Percentiles rank a stretch among this genome's conserved stretches.
These are phyloP conservation scores for Fusarium sp. DNA, from an alignment of 2,329 filamentous ascomycete genomes.

Conservation along the genomic window DNA sequence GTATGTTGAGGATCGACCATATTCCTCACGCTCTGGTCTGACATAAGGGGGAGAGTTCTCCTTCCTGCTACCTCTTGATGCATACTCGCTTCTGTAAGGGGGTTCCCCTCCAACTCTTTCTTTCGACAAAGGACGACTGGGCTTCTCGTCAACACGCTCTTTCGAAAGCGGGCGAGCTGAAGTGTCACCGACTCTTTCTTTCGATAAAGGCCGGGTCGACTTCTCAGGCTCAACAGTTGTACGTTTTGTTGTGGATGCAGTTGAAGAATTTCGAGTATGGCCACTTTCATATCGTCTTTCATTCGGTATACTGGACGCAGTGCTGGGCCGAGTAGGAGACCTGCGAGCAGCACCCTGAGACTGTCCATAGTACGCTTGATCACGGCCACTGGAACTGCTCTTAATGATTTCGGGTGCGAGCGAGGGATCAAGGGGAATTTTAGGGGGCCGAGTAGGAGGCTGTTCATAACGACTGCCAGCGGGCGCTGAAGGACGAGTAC, in stretches of 20 bases:
- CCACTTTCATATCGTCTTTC: conserved; percentile 46
- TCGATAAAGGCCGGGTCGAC: conserved; percentile 48
- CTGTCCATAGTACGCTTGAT: conserved; percentile 54
- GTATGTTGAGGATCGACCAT: conserved; percentile 23
- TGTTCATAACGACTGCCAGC: conserved; percentile 50
- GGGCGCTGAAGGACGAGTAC: conserved; percentile 53
- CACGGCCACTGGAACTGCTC: conserved; percentile 56
- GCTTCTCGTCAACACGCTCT: conserved; percentile 46
- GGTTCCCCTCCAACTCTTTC: conserved; percentile 45
- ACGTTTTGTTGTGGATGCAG: conserved; percentile 47
- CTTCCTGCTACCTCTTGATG: conserved; percentile 46
- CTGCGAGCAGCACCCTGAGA: conserved; percentile 31
- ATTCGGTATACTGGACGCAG: conserved; percentile 44
- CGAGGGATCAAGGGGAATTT: conserved; percentile 50
- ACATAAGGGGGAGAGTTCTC: conserved; percentile 49
- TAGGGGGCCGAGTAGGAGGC: conserved; percentile 46
- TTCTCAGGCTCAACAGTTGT: conserved; percentile 46
- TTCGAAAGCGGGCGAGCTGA: conserved; percentile 49
- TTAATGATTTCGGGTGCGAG: conserved; percentile 59
- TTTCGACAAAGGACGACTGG: conserved; percentile 49
- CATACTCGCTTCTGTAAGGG: conserved; percentile 45
- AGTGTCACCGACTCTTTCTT: conserved; percentile 46
- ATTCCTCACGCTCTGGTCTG: conserved; percentile 42
- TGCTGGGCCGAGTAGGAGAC: conserved; percentile 50
- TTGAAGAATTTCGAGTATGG: conserved; percentile 44